These are phyloP conservation scores for Cutaneotrichosporon daszewskae DNA, from an alignment of 1,284 basidiomycete species.

Conservation along the genomic window DNA sequence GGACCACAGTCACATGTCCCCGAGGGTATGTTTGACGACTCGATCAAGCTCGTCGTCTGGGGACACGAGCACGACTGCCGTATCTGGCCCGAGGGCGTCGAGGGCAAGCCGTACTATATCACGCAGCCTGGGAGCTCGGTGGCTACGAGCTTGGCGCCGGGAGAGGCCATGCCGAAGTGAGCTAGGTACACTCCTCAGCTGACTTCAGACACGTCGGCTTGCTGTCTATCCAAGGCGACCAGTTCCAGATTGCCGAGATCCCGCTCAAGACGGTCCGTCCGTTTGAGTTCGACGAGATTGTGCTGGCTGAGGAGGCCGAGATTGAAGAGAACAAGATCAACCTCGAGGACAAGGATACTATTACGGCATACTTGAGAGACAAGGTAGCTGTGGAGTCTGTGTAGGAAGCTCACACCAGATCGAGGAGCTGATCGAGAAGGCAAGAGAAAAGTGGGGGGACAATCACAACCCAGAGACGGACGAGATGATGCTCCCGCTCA, in stretches of 20 bases:
- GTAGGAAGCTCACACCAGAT: conserved; percentile 53
- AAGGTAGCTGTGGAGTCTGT: conserved; percentile 52
- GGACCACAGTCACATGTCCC: conserved; percentile 89
- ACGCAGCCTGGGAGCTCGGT: conserved; percentile 92
- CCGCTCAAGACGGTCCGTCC: conserved; percentile 87
- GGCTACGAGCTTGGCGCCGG: conserved; percentile 86
- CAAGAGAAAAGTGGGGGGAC: conserved; percentile 71
- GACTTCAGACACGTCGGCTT: conserved; percentile 72
- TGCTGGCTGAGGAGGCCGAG: conserved; percentile 67
- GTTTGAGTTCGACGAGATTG: conserved; percentile 84
- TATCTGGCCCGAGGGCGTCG: conserved; percentile 81
- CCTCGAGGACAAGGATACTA: conserved; percentile 69
- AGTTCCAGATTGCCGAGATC: conserved; percentile 79
- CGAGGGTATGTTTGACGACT: conserved; percentile 95
- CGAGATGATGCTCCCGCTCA: conserved; percentile 72
- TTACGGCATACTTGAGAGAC: conserved; percentile 69
- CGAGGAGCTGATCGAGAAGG: conserved; percentile 69
- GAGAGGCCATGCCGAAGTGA: conserved; percentile 82
- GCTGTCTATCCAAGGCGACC: conserved; percentile 74
- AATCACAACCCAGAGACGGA: conserved; percentile 58
- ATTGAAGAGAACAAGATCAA: conserved; percentile 61
- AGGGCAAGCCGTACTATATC: conserved; percentile 86
- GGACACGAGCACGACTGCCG: conserved; percentile 98
- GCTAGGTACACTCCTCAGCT: conserved; percentile 18
- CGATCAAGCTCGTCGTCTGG: conserved; percentile 89